Percentiles rank a stretch among this genome's conserved stretches.
phyloP scores from a whole-genome alignment of 352 stramenopile species.

The Pythium sukuiense region DNA sequence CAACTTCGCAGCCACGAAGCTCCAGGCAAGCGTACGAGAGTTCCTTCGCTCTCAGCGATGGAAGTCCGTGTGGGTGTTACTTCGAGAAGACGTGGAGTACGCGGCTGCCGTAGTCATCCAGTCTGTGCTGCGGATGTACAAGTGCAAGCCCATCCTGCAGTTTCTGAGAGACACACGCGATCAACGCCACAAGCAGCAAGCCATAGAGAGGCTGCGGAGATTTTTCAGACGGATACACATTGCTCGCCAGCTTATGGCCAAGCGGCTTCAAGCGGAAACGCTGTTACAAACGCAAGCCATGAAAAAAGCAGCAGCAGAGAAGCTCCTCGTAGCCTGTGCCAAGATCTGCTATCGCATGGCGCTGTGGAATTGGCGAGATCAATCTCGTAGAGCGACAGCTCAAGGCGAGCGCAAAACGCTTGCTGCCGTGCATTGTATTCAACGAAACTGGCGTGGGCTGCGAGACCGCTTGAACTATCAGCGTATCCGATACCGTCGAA shows the following conservation, averaged over 20 bases:
- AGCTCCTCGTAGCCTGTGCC: conserved; percentile 7
- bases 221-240: conserved; percentile 35
- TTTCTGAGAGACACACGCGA: conserved; percentile 32
- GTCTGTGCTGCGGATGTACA: conserved; percentile 36
- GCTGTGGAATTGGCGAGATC: conserved; percentile 37
- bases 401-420: conserved; percentile 25
- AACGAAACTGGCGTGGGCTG: conserved; percentile 52
- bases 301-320: conserved; percentile 8
- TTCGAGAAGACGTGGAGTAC: conserved; percentile 39
- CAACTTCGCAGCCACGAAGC: conserved; percentile 40
- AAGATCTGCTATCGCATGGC: conserved; percentile 25
- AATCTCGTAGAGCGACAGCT: conserved; percentile 26
- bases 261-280: conserved; percentile 9
- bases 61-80: conserved; percentile 38
- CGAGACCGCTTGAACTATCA: conserved; percentile 45
- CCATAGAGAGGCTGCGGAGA: conserved; percentile 27
- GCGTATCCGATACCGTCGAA: conserved; percentile 36
- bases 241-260: background rate
- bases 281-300: conserved; percentile 1
- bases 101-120: conserved; percentile 55
- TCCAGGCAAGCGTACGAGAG: conserved; percentile 40
- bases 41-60: conserved; percentile 42
- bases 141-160: conserved; percentile 22
- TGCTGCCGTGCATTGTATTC: conserved; percentile 42
- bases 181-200: conserved; percentile 24